Base-by-base conservation (phyloP, 768 basidiomycete genomes). In the Boletus vermiculosoides region DNA sequence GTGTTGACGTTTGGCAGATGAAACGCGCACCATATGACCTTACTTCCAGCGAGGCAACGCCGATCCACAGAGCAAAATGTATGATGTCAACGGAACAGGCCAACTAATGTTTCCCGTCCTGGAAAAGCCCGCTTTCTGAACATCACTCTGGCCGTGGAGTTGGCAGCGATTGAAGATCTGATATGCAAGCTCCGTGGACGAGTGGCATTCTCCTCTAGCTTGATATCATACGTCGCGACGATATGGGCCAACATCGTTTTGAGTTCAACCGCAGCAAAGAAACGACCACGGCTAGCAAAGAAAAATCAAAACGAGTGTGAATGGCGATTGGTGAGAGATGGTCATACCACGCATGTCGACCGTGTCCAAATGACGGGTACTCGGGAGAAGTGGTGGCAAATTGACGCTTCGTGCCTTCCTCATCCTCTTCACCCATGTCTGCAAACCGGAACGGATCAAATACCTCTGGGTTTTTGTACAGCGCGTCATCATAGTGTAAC, bases 371-470 rank as follows among this genome's bases (percentile, higher is more conserved):
- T 0, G 68, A 40, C 34, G 76, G 47, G 53, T 65, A 77, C 18
- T 56, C 66, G 45, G 40, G 71, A 20, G 63, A 66, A 2, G 74
- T 73, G 6, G 72, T 64, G 37, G 70, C 71, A 54, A 75, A 67
- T 50, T 73, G 73, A 54, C 75, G 64, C 59, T 71, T 74, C 4
- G 59, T 56, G 13, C 58, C 58, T 23, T 76, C 76, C 8, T 59
- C 74, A 2, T 71, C 66, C 31, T 55, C 58, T 22, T 77, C 69
- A 53, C 70, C 61, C 58, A 74, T 69, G 13, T 70, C 61, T 1
- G 71, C 70, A 55, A 81, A 83, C 12, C 83, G 79, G 67, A 79
- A 81, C 0, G 76, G 76, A 44, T 81, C 75, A 60, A 84, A 78
- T 11, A 58, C 54, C 2, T 68, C 22, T 1, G 77, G 61, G 22